Evolutionary conservation across 441 rosid genomes (phyloP).

Genomic region (Erodium texanum): DNA sequence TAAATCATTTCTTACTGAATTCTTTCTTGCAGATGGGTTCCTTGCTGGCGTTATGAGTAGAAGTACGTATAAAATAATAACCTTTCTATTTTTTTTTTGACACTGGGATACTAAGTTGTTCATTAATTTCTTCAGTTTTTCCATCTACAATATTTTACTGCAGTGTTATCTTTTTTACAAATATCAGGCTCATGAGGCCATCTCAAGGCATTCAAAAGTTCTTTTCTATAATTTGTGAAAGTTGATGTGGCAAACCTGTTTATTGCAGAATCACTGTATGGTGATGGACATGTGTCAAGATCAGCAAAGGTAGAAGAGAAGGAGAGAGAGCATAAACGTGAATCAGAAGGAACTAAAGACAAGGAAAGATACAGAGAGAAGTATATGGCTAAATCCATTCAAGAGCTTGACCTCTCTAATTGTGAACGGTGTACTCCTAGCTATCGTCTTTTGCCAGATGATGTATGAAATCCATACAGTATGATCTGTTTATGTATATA

Average conservation of each 20-base stretch:
- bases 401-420: conserved; percentile 87
- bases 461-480: conserved; percentile 36
- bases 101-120: neutral
- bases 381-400: conserved; percentile 75
- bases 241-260: neutral
- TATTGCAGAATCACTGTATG: conserved; percentile 47
- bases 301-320: conserved; percentile 59
- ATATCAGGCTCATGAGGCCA: neutral
- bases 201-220: neutral
- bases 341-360: conserved; percentile 55
- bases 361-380: conserved; percentile 76
- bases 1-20: conserved; percentile 38
- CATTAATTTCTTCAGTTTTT: neutral
- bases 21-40: conserved; percentile 61
- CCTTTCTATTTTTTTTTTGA: conserved; percentile 12
- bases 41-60: conserved; percentile 79
- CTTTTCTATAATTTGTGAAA: conserved; percentile 9
- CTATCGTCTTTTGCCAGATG: conserved; percentile 86
- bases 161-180: neutral
- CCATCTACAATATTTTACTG: conserved; percentile 18
- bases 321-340: conserved; percentile 58
- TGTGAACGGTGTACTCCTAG: conserved; percentile 98
- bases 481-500: neutral
- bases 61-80: conserved; percentile 54
- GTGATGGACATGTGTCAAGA: conserved; percentile 54